Base-by-base conservation (phyloP, 1,284 basidiomycete genomes). In the Caloboletus firmus region DNA sequence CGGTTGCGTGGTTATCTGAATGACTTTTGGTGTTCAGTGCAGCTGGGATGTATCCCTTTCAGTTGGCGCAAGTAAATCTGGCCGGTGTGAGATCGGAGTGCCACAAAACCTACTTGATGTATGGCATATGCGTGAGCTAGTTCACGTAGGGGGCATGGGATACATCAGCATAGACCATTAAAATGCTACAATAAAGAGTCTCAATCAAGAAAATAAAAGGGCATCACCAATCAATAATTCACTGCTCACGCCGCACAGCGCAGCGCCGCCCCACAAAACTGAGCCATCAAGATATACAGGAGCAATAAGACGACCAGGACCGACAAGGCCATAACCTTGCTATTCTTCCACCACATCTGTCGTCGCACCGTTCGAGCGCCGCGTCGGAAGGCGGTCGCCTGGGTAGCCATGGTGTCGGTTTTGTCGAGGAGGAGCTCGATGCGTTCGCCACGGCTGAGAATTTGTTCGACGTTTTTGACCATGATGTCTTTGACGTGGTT, bases 271-370 rank as follows among this genome's bases (percentile, higher is more conserved):
- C 94, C 94, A 66, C 94, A 97, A 71, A 93, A 89, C 71, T 93
- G 87, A 4, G 94, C 93, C 20, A 85, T 73, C 55, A 96, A 74
- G 46, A 95, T 72, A 76, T 91, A 97, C 3, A 94, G 58, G 47
- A 95, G 71, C 41, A 93, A 62, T 64, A 96, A 60, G 9, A 74
- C 85, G 36, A 95, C 90, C 44, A 95, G 72, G 10, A 85, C 77
- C 42, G 83, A 82, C 37, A 98, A 72, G 2, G 76, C 83, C 62
- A 92, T 68, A 45, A 94, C 84, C 72, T 90, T 87, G 59, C 79
- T 85, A 67, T 93, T 96, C 74, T 85, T 88, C 95, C 95, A 99
- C 93, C 96, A 98, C 90, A 98, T 96, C 70, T 95, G 87, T 58
- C 95, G 79, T 43, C 96, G 78, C 15, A 95, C 86, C 2, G 81